Evolutionary conservation across 2,329 filamentous ascomycete species (phyloP), one percentile per base, ranked within the genome.

Genomic region (Neopestalotiopsis clavispora): DNA sequence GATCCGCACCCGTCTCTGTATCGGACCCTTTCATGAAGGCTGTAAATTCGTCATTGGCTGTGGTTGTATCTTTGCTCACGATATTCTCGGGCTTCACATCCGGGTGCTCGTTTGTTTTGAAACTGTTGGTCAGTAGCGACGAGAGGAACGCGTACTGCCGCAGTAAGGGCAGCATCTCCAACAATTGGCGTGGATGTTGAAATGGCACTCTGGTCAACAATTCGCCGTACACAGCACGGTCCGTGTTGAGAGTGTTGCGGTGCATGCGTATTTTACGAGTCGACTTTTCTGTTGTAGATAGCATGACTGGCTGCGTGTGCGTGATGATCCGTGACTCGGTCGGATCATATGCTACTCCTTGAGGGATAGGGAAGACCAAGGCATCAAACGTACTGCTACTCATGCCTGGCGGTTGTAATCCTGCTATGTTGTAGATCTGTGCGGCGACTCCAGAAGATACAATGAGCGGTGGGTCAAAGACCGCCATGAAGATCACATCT

Each of bases 111-210:
- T 80, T 75, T 45, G 82, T 83, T 30, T 62, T 34, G 74, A 94
- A 92, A 68, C 86, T 89, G 64, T 87, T 88, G 67, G 85, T 82
- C 3, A 95, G 83, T 2, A 96, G 79, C 0, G 84, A 88, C 1
- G 89, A 89, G 4, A 94, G 82, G 72, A 92, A 90, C 0, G 91
- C 91, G 75, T 94, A 96, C 77, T 96, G 93, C 14, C 94, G 86
- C 17, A 96, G 82, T 4, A 86, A 83, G 0, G 93, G 92, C n/a
- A 97, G 84, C 76, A 95, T 89, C 66, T 88, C 86, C 6, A 95
- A 82, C 4, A 97, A 82, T 76, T 97, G 93, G 64, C 90, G 87
- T 0, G 94, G 94, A 75, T 97, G 94, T 2, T 89, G 89, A 75
- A 97, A 95, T 0, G 92, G 90, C 40, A 96, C 83, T 67, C 91